These are phyloP conservation scores for Trichoderma orchidacearum DNA, from an alignment of 495 filamentous ascomycete genomes.

Conservation along the genomic window DNA sequence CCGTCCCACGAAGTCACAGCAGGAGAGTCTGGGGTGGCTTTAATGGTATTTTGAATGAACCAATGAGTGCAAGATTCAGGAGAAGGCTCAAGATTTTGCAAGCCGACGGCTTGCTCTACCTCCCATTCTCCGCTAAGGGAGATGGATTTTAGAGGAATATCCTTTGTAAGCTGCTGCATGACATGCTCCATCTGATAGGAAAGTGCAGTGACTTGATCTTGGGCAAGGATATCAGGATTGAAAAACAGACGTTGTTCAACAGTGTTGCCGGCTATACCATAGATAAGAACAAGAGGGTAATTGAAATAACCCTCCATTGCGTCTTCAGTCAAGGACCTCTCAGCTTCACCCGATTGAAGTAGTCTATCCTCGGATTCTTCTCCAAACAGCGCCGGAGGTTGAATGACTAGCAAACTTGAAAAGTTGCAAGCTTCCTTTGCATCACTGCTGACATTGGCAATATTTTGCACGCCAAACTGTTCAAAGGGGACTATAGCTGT, in stretches of 20 bases:
- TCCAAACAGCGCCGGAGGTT: neutral
- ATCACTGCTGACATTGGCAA: slow-evolving; percentile 9
- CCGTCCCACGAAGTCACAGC: neutral
- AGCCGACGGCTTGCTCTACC: neutral
- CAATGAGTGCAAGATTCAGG: neutral
- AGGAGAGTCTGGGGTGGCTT: neutral
- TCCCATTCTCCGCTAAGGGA: neutral
- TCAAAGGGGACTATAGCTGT: slow-evolving; percentile 27
- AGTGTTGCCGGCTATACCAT: neutral
- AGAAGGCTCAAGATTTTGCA: neutral
- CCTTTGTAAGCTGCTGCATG: neutral
- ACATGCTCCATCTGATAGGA: slow-evolving; percentile 9
- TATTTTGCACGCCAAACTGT: slow-evolving; percentile 31
- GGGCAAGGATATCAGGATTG: slow-evolving; percentile 5
- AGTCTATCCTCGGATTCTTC: neutral
- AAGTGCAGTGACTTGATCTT: slow-evolving; percentile 6
- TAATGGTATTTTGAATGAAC: neutral
- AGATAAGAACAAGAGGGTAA: slow-evolving; percentile 1
- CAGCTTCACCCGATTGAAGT: neutral
- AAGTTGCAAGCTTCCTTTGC: slow-evolving; percentile 18
- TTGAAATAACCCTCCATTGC: neutral
- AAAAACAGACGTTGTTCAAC: neutral
- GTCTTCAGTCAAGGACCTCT: neutral
- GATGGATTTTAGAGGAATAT: neutral
- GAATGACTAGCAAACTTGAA: neutral